Evolutionary conservation across 805 yeast species (phyloP).

Genomic region (Candida insectorum): DNA sequence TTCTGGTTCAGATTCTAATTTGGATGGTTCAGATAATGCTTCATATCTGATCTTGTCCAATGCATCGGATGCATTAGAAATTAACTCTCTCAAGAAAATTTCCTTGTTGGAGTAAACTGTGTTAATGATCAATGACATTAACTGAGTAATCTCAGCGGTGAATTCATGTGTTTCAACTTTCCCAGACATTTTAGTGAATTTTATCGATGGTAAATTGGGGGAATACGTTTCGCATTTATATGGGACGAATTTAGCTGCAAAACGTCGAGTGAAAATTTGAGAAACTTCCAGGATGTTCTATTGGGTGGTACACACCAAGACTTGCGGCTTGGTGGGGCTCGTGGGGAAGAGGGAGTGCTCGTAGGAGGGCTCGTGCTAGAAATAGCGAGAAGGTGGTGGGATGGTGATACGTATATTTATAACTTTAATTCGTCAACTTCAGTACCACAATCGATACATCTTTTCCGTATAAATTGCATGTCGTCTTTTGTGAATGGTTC

Average conservation of each 20-base stretch:
- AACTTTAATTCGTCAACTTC: conserved; percentile 74
- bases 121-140: conserved; percentile 99
- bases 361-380: too few species aligned
- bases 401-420: too few species aligned
- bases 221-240: too few species aligned
- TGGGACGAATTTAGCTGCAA: conserved; percentile 11
- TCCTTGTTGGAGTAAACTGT: conserved; percentile 99
- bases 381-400: too few species aligned
- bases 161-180: conserved; percentile 86
- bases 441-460: conserved; percentile 80
- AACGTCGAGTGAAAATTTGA: conserved; percentile 9
- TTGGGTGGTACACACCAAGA: conserved; percentile 2
- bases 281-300: conserved; percentile 16
- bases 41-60: conserved; percentile 97
- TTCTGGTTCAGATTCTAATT: conserved; percentile 93
- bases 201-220: not conserved
- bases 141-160: conserved; percentile 99
- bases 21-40: conserved; percentile 87
- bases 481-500: conserved; percentile 16
- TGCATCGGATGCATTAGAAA: conserved; percentile 99
- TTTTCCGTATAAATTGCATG: conserved; percentile 42
- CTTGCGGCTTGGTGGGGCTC: not conserved
- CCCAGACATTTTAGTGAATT: conserved; percentile 46
- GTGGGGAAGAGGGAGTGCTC: too few species aligned
- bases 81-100: conserved; percentile 97